Evolutionary conservation across 1,139 yeast genomes (phyloP), one percentile per base, ranked within the genome.

Genomic region (Nakaseomyces sp.): DNA sequence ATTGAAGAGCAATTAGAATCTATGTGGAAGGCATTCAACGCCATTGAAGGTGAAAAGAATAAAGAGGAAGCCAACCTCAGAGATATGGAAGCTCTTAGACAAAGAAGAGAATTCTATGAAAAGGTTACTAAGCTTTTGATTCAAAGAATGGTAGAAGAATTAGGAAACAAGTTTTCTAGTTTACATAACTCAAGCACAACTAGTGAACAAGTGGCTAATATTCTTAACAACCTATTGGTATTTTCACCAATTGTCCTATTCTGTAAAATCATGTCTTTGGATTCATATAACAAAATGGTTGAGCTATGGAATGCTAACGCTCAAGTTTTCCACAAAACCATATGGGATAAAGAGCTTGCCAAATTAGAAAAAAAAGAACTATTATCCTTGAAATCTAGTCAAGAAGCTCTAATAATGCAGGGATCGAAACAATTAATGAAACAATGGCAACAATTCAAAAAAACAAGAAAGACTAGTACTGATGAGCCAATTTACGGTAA

Each of bases 21-120:
- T 20, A 67, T 89, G 41, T 80, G 75, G 56, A 72, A 73, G 43
- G 94, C 95, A 0, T 64, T 82, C 42, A 68, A 66, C 37, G 80
- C 86, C 1, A 76, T 80, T 31, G 70, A 73, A 49, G 76, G 79
- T 49, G 68, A 58, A 45, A 72, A 67, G 48, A 63, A 62, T 15
- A 63, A 66, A 18, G 65, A 61, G 17, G 56, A 61, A 9, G 73
- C 69, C 37, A 75, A 76, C 47, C 62, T 84, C 49, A 80, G 85
- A 39, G 70, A 76, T 12, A 82, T 87, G 87, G 71, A 71, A 49
- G 95, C 95, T 0, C 68, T 87, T 48, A 74, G 72, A 50, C 91
- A 85, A 56, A 81, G 83, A 57, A 74, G 79, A 45, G 67, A 70
- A 13, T 71, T 70, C 10, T 86, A 82, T 55, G 85, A 81, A 52